A percentile compares a stretch with the other conserved stretches of the same genome.
These are phyloP conservation scores for Allodekkera sacchari DNA, from an alignment of 805 yeast genomes.

Conservation along the genomic window DNA sequence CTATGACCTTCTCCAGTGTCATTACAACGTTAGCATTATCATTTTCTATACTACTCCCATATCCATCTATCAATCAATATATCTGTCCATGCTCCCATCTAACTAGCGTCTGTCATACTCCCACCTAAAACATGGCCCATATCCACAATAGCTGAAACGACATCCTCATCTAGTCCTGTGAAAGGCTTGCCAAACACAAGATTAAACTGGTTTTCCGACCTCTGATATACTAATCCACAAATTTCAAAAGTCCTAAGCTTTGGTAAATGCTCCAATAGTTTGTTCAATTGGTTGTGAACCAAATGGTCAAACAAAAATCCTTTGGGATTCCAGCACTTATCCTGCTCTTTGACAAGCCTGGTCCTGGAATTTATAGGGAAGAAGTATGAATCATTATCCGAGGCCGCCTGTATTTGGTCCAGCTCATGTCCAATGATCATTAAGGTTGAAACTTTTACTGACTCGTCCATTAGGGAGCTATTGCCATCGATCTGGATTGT, in stretches of 20 bases:
- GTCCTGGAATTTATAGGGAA: slow-evolving; percentile 9
- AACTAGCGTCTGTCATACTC: slow-evolving; percentile 3
- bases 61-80: slow-evolving; percentile 1
- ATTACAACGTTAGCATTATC: background rate
- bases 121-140: slow-evolving; percentile 21
- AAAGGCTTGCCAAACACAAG: slow-evolving; percentile 19
- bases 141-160: slow-evolving; percentile 16
- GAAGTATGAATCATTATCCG: slow-evolving; percentile 5
- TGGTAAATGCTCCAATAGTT: slow-evolving; percentile 13
- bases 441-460: slow-evolving; percentile 23
- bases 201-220: slow-evolving; percentile 8
- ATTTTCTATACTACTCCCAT: background rate
- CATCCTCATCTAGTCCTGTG: slow-evolving; percentile 13
- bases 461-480: slow-evolving; percentile 11
- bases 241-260: slow-evolving; percentile 20
- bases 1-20: background rate
- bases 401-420: slow-evolving; percentile 14
- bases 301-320: slow-evolving; percentile 26
- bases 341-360: slow-evolving; percentile 13
- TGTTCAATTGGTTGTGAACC: slow-evolving; percentile 16
- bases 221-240: slow-evolving; percentile 23
- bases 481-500: slow-evolving; percentile 1
- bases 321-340: slow-evolving; percentile 3
- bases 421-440: slow-evolving; percentile 25
- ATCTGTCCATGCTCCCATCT: too few relatives aligned